Percentiles rank a stretch among this genome's conserved stretches.
Evolutionary conservation across 495 filamentous ascomycete species (phyloP).

Genomic region (Penicillium angulare): DNA sequence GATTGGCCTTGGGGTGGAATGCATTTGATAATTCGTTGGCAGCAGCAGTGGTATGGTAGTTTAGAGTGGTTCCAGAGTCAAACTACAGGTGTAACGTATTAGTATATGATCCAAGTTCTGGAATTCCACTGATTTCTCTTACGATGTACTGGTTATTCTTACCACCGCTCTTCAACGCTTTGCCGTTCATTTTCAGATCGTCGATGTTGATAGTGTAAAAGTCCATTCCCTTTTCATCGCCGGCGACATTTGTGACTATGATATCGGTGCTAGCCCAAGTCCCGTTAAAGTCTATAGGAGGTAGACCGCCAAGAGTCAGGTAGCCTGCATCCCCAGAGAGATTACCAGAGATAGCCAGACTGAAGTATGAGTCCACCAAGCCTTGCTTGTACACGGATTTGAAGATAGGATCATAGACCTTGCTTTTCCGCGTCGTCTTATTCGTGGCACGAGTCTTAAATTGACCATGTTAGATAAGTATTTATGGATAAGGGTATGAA

Average conservation of each 20-base stretch:
- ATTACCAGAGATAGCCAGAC: conserved; percentile 29
- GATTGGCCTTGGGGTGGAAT: neutral
- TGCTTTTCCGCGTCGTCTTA: neutral
- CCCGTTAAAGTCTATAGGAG: conserved; percentile 32
- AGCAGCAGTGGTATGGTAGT: neutral
- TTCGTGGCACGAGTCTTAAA: neutral
- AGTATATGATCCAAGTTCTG: neutral
- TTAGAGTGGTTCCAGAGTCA: neutral
- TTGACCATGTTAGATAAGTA: neutral
- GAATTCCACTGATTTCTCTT: neutral
- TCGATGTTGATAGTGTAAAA: conserved; percentile 26
- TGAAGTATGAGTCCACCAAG: conserved; percentile 52
- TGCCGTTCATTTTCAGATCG: neutral
- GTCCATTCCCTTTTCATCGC: conserved; percentile 18
- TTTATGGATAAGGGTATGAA: neutral
- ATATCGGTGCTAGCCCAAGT: conserved; percentile 38
- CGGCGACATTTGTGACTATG: conserved; percentile 15
- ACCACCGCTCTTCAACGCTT: neutral
- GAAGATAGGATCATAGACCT: conserved; percentile 55
- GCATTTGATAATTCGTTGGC: neutral
- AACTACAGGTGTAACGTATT: neutral
- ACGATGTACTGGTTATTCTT: neutral
- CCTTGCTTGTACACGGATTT: conserved; percentile 53
- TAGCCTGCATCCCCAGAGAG: conserved; percentile 19
- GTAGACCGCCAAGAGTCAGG: conserved; percentile 54